Evolutionary conservation across 768 basidiomycete genomes (phyloP), one percentile per base, ranked within the genome.

Genomic region (Dentipellis fragilis): DNA sequence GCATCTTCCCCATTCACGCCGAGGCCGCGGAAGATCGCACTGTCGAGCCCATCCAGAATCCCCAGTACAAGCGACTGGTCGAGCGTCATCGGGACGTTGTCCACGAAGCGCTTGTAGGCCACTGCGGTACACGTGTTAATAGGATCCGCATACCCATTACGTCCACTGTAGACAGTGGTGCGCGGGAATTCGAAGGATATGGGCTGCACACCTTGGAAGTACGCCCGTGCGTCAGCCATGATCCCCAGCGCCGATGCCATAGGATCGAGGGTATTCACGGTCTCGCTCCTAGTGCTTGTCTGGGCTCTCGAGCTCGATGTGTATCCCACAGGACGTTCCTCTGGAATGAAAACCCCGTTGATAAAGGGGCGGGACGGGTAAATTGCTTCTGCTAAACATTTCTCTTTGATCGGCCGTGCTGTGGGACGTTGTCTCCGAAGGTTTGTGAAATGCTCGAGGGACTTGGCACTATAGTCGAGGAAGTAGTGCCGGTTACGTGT

Each of bases 141-240:
- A 6, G 6, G 29, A 29, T 29, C 29, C 29, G 29, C 6, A 29
- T 29, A 29, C 29, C 29, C 29, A 6, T 29, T 6, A 29, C 29
- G 6, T 29, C 6, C 29, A 29, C 29, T 6, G 6, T 29, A 29
- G 29, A n/a, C n/a, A n/a, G n/a, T n/a, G n/a, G n/a, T n/a, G n/a
- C n/a, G n/a, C n/a, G n/a, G n/a, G n/a, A 29, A 29, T 29, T 29
- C 29, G 29, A 29, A 29, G 29, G 29, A 29, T 29, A 29, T 6
- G 29, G 29, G 29, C 14, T 16, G 39, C 63, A 10, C 60, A 85
- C 85, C 85, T 76, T 85, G 81, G 64, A 86, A 86, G 58, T 87
- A 87, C 0, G 82, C 84, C 10, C 82, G 70, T 3, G 85, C 81
- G 52, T 81, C 77, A 0, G 84, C 83, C 84, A 87, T 87, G 58